A percentile compares a stretch with the other conserved stretches of the same genome.
Conservation (phyloP, 2,329 filamentous ascomycete species). For the Microdochium bolleyi region DNA sequence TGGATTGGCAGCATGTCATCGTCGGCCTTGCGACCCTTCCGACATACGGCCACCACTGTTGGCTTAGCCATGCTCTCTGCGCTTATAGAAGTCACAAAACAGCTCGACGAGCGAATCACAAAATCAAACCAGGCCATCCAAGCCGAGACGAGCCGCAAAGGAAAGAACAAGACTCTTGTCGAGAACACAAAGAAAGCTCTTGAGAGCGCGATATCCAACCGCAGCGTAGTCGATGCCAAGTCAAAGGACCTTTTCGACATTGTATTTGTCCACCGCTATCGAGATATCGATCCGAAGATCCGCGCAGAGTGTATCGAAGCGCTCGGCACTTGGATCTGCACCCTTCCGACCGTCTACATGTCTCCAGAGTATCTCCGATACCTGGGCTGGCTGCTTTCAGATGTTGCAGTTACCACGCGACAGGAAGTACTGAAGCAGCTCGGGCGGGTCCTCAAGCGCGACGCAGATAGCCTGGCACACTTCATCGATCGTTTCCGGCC, state of each 20-base stretch:
- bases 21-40: conserved; percentile 77
- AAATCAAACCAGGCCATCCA: conserved; percentile 74
- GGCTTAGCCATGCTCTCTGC: conserved; percentile 72
- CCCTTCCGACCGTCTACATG: conserved; percentile 80
- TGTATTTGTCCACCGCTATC: conserved; percentile 91
- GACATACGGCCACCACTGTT: conserved; percentile 86
- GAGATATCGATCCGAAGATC: conserved; percentile 86
- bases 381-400: conserved; percentile 90
- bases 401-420: conserved; percentile 64
- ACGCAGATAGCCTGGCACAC: conserved; percentile 75
- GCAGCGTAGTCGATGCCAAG: conserved; percentile 60
- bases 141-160: conserved; percentile 61
- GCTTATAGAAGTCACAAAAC: conserved; percentile 64
- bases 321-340: conserved; percentile 81
- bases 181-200: conserved; percentile 66
- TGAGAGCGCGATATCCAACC: conserved; percentile 60
- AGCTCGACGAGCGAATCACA: conserved; percentile 63
- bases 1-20: conserved; percentile 93
- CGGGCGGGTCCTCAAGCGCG: conserved; percentile 68
- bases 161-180: conserved; percentile 71
- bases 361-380: conserved; percentile 88
- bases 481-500: conserved; percentile 90
- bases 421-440: conserved; percentile 85
- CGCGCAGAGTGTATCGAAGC: conserved; percentile 82
- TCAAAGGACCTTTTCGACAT: conserved; percentile 86